Evolutionary conservation across 1,139 yeast species (phyloP).

Genomic region (Zygotorulaspora mrakii): DNA sequence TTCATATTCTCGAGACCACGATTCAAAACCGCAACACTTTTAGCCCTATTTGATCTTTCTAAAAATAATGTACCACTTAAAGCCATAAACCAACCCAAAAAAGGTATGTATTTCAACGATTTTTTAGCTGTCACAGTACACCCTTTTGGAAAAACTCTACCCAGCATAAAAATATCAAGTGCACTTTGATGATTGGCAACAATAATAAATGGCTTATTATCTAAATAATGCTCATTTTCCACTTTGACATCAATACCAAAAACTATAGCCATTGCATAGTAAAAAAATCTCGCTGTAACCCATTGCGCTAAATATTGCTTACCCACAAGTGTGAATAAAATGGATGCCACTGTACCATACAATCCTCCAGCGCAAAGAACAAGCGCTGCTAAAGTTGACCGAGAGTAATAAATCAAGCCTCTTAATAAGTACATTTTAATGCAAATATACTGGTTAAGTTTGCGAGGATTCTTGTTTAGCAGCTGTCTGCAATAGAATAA

Average conservation of each 20-base stretch:
- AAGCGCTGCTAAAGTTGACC: slow-evolving; percentile 51
- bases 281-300: slow-evolving; percentile 82
- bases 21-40: slow-evolving; percentile 71
- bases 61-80: slow-evolving; percentile 87
- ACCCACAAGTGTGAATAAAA: slow-evolving; percentile 62
- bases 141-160: slow-evolving; percentile 78
- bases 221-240: slow-evolving; percentile 55
- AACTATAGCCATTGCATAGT: slow-evolving; percentile 52
- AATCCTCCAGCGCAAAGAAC: slow-evolving; percentile 59
- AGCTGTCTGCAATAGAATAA: no score
- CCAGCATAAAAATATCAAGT: slow-evolving; percentile 75
- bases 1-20: slow-evolving; percentile 62
- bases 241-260: slow-evolving; percentile 70
- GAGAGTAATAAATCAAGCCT: slow-evolving; percentile 49
- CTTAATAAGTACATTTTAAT: slow-evolving; percentile 10
- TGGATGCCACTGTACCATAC: slow-evolving; percentile 75
- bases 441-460: no score
- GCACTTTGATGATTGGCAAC: slow-evolving; percentile 91
- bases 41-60: slow-evolving; percentile 74
- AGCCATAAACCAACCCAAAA: slow-evolving; percentile 94
- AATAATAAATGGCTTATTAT: slow-evolving; percentile 69
- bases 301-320: slow-evolving; percentile 82
- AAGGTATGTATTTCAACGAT: slow-evolving; percentile 79
- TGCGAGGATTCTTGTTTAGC: no score
- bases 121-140: slow-evolving; percentile 92